A percentile compares a stretch with the other conserved stretches of the same genome.
These are phyloP conservation scores for Microdochium nivale DNA, from an alignment of 2,329 filamentous ascomycete genomes.

Conservation along the genomic window DNA sequence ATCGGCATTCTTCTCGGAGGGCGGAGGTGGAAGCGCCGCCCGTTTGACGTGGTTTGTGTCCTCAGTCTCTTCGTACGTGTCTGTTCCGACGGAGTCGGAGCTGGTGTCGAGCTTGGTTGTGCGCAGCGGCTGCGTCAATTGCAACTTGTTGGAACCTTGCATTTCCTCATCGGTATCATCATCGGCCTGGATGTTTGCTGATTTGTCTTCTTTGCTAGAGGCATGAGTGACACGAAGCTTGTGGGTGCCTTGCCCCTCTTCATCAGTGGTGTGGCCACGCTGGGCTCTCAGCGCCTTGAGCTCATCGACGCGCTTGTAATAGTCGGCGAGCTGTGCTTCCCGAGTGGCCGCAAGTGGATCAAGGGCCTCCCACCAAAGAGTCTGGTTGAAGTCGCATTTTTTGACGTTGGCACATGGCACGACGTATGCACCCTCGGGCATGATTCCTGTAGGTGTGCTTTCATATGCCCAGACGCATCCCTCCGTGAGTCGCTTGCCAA, in stretches of 20 bases:
- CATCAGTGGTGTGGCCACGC: background rate
- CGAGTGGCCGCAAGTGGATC: constrained; percentile 37
- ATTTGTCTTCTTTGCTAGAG: background rate
- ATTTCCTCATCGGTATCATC: background rate
- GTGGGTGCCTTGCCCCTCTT: background rate
- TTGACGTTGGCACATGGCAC: constrained; percentile 38
- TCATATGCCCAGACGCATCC: constrained; percentile 65
- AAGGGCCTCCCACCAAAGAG: constrained; percentile 37
- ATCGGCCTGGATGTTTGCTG: background rate
- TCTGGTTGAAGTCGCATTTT: constrained; percentile 45
- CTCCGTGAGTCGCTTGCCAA: constrained; percentile 54
- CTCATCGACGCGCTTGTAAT: constrained; percentile 16
- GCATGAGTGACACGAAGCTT: background rate
- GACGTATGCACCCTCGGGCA: constrained; percentile 48
- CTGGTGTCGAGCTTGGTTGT: background rate
- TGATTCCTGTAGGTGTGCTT: constrained; percentile 49
- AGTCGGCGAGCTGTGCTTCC: constrained; percentile 32
- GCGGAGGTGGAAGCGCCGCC: background rate
- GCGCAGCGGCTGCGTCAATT: background rate
- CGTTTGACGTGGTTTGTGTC: background rate
- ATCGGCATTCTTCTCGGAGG: constrained; percentile 4
- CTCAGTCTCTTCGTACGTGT: too few species aligned
- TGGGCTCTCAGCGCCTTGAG: background rate
- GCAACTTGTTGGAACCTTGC: background rate
- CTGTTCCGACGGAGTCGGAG: background rate